phyloP scores from a whole-genome alignment of 495 filamentous ascomycete genomes.

The Endocarpon pusillum region DNA sequence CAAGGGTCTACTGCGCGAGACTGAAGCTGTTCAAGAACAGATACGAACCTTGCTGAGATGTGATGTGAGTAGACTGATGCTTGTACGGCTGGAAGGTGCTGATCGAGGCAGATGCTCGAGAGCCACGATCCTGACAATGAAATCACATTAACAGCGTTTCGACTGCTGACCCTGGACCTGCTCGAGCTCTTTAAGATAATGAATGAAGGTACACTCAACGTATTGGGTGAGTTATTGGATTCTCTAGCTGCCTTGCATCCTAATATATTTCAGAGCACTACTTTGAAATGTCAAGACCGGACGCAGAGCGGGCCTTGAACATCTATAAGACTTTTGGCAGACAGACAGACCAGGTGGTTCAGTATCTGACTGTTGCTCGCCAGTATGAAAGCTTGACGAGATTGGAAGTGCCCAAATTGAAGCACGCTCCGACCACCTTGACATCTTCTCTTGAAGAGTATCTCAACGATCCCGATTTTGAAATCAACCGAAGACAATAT shows the following conservation, averaged over 20 bases:
- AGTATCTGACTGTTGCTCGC: conserved; percentile 72
- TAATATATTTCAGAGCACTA: conserved; percentile 55
- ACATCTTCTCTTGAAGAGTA: conserved; percentile 86
- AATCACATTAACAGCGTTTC: conserved; percentile 90
- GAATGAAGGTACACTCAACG: conserved; percentile 96
- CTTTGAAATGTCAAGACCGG: conserved; percentile 91
- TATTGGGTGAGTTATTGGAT: conserved; percentile 48
- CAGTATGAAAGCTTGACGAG: conserved; percentile 82
- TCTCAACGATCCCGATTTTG: conserved; percentile 88
- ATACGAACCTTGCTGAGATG: conserved; percentile 75
- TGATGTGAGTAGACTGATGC: conserved; percentile 42
- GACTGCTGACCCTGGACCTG: conserved; percentile 79
- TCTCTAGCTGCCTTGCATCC: conserved; percentile 4
- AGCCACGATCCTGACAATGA: conserved; percentile 88
- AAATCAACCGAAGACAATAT: conserved; percentile 83
- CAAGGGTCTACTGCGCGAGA: conserved; percentile 84
- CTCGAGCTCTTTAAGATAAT: conserved; percentile 83
- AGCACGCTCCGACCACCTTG: conserved; percentile 87
- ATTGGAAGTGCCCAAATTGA: conserved; percentile 89
- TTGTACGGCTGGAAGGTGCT: conserved; percentile 5
- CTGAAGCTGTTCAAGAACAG: conserved; percentile 79
- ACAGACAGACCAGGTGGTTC: conserved; percentile 84
- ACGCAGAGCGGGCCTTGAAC: conserved; percentile 78
- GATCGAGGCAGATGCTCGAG: too few relatives aligned
- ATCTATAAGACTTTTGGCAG: conserved; percentile 89